Conservation (phyloP, 371 early-diverging fungal genomes). For the Syncephalastrum monosporum region DNA sequence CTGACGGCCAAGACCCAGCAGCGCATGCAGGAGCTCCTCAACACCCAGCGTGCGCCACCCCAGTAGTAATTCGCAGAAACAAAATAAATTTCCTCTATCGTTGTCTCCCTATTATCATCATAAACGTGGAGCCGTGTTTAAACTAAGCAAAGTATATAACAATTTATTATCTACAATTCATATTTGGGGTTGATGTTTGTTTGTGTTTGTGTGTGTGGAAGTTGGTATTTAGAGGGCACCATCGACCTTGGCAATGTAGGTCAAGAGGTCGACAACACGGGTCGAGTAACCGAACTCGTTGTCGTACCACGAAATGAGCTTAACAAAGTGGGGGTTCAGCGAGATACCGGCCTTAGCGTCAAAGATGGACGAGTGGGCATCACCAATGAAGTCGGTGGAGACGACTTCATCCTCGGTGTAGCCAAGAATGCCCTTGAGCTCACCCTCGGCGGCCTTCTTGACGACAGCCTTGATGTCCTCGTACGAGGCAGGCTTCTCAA, state of each 20-base stretch:
- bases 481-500: constrained; percentile 88
- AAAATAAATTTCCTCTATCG: too few relatives aligned
- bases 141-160: too few relatives aligned
- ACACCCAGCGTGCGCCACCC: constrained; percentile 28
- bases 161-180: too few relatives aligned
- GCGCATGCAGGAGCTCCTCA: constrained; percentile 49
- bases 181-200: not conserved
- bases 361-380: constrained; percentile 90
- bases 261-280: constrained; percentile 89
- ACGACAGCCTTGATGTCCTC: constrained; percentile 85
- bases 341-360: constrained; percentile 98
- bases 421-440: constrained; percentile 91
- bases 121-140: too few relatives aligned
- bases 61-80: constrained; percentile 3
- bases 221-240: constrained; percentile 15
- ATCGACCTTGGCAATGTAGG: constrained; percentile 70
- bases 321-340: constrained; percentile 96
- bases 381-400: constrained; percentile 94
- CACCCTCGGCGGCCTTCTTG: constrained; percentile 80
- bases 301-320: constrained; percentile 97
- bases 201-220: not conserved
- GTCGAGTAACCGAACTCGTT: constrained; percentile 94
- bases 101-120: too few relatives aligned
- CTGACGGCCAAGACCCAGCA: constrained; percentile 66
- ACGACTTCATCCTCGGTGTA: constrained; percentile 98